phyloP scores from a whole-genome alignment of 495 filamentous ascomycete genomes.

The Aspergillus nanangensis region DNA sequence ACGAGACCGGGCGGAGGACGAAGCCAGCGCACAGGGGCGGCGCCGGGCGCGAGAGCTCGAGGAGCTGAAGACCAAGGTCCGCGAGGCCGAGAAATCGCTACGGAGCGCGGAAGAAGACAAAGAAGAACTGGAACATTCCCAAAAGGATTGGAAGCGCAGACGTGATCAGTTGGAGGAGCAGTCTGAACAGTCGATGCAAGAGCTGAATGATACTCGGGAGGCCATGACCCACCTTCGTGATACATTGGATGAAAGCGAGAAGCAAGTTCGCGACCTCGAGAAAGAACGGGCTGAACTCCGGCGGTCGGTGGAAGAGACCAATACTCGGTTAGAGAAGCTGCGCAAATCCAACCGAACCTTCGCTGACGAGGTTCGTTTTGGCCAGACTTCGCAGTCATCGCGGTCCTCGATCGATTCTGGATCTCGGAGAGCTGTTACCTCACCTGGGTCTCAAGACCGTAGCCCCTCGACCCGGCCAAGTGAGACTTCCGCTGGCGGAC shows the following conservation, averaged over 20 bases:
- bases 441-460: constrained; percentile 33
- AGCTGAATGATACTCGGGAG: constrained; percentile 66
- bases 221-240: constrained; percentile 77
- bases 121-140: constrained; percentile 63
- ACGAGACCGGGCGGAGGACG: constrained; percentile 87
- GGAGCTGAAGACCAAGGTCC: constrained; percentile 70
- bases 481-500: constrained; percentile 32
- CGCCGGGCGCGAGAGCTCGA: constrained; percentile 78
- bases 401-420: constrained; percentile 66
- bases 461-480: constrained; percentile 35
- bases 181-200: constrained; percentile 61
- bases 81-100: constrained; percentile 76
- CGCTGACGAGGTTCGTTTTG: constrained; percentile 37
- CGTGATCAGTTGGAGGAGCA: constrained; percentile 69
- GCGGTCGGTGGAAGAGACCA: constrained; percentile 71
- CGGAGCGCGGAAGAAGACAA: constrained; percentile 63
- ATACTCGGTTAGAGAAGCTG: constrained; percentile 70
- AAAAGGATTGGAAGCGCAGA: constrained; percentile 68
- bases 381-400: constrained; percentile 47
- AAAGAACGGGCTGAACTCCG: constrained; percentile 74
- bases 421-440: constrained; percentile 33
- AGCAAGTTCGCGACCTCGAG: constrained; percentile 73
- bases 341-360: constrained; percentile 64
- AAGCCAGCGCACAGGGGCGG: constrained; percentile 72
- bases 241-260: constrained; percentile 81